Percentiles rank a stretch among this genome's conserved stretches.
phyloP scores from a whole-genome alignment of 116 monocot genomes.

The Iris pallida region DNA sequence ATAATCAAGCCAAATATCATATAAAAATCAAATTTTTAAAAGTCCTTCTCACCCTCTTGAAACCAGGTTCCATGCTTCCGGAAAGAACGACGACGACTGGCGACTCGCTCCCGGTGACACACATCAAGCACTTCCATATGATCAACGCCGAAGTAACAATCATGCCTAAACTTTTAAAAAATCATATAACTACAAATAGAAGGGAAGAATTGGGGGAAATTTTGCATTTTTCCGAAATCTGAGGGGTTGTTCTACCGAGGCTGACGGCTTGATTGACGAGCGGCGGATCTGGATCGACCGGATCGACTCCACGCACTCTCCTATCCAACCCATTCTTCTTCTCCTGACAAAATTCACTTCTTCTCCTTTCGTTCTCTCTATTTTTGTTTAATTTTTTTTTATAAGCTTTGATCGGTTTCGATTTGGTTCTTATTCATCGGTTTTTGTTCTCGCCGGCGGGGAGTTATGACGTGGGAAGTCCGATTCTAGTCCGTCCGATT shows the following conservation, averaged over 20 bases:
- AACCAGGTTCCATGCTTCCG: slow-evolving; percentile 64
- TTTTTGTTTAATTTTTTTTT: too few relatives aligned
- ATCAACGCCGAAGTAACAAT: slow-evolving; percentile 47
- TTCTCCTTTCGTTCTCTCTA: too few relatives aligned
- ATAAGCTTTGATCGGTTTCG: too few relatives aligned
- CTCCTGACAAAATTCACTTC: not conserved
- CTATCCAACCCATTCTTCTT: slow-evolving; percentile 27
- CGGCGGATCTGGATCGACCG: slow-evolving; percentile 40
- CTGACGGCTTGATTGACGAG: slow-evolving; percentile 33
- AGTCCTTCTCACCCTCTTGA: too few relatives aligned
- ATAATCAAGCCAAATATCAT: too few relatives aligned
- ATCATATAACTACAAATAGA: not conserved
- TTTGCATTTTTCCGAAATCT: not conserved
- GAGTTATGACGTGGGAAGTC: too few relatives aligned
- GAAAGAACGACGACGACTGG: slow-evolving; percentile 66
- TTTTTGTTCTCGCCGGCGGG: too few relatives aligned
- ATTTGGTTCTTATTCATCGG: too few relatives aligned
- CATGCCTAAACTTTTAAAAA: too few relatives aligned
- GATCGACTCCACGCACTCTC: slow-evolving; percentile 27
- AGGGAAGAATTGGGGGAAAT: too few relatives aligned
- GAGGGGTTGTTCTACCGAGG: slow-evolving; percentile 22
- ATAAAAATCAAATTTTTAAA: too few relatives aligned
- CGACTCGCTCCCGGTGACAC: slow-evolving; percentile 51
- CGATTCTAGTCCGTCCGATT: too few relatives aligned
- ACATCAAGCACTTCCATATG: slow-evolving; percentile 62